Percentiles rank a stretch among this genome's conserved stretches.
These are phyloP conservation scores for Panaeolus cyanescens DNA, from an alignment of 768 basidiomycete species.

Conservation along the genomic window DNA sequence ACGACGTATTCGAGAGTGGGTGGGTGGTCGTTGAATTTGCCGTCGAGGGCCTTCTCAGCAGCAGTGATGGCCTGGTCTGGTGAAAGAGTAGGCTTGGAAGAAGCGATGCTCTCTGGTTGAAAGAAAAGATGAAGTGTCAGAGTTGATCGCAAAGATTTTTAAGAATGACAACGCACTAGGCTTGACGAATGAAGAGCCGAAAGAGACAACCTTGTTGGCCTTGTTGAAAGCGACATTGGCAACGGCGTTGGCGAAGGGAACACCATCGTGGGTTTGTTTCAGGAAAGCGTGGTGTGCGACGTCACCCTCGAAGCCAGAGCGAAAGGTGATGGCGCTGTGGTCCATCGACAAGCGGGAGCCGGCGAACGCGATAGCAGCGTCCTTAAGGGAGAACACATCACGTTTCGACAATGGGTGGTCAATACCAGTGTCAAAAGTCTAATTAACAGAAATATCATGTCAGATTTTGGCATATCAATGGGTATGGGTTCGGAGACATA, in stretches of 20 bases:
- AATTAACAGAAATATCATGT: background rate
- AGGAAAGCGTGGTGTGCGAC: conserved; percentile 23
- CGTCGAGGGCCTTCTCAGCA: conserved; percentile 39
- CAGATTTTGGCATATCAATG: background rate
- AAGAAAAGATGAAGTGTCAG: background rate
- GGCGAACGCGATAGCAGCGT: conserved; percentile 21
- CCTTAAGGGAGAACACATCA: conserved; percentile 15
- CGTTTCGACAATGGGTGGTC: conserved; percentile 23
- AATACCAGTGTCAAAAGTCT: conserved; percentile 16
- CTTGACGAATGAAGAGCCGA: conserved; percentile 35
- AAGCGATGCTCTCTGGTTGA: conserved; percentile 25
- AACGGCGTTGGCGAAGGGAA: conserved; percentile 40
- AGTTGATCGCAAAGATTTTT: background rate
- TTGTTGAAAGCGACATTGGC: conserved; percentile 38
- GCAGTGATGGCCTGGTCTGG: conserved; percentile 34
- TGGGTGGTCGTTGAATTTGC: conserved; percentile 41
- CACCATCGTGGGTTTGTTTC: conserved; percentile 27
- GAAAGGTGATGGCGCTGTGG: conserved; percentile 9
- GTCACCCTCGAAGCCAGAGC: conserved; percentile 13
- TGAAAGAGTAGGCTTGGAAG: conserved; percentile 37
- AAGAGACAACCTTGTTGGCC: conserved; percentile 29
- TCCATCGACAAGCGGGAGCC: conserved; percentile 17
- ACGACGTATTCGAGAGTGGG: conserved; percentile 43
- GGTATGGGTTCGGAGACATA: conserved; percentile 8
- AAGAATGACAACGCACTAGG: conserved; percentile 29